Conservation (phyloP, 768 basidiomycete genomes). For the Leccinellum albellum region DNA sequence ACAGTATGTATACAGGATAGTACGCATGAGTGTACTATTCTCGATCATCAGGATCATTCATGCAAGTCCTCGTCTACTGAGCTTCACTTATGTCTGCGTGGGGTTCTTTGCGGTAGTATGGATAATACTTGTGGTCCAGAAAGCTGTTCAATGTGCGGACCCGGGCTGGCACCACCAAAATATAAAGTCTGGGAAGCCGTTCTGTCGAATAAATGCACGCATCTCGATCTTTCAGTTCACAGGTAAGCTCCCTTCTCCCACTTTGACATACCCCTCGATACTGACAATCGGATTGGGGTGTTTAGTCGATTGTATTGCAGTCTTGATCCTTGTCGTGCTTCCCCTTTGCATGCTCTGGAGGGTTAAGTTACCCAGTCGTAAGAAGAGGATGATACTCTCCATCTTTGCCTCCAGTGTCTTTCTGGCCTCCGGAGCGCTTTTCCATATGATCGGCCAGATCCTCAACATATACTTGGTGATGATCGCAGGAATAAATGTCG, state of each 20-base stretch:
- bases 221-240: conserved; percentile 13
- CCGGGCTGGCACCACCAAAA: conserved; percentile 6
- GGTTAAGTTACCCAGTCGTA: conserved; percentile 16
- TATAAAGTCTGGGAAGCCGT: conserved; percentile 3
- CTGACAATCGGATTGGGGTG: not conserved
- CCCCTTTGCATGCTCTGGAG: conserved; percentile 22
- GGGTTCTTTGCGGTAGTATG: conserved; percentile 6
- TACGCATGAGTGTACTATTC: conserved; percentile 18
- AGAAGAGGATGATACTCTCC: conserved; percentile 24
- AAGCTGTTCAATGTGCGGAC: conserved; percentile 8
- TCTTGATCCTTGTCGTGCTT: conserved; percentile 14
- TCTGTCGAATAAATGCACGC: conserved; percentile 1
- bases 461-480: conserved; percentile 1
- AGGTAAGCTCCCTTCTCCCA: conserved; percentile 4
- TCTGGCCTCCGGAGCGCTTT: conserved; percentile 14
- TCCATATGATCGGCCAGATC: conserved; percentile 12
- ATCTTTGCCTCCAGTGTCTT: conserved; percentile 19
- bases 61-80: not conserved
- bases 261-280: too few relatives aligned
- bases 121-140: conserved; percentile 4
- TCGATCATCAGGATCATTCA: conserved; percentile 18
- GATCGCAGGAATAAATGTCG: conserved; percentile 13
- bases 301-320: conserved; percentile 16
- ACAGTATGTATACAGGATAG: conserved; percentile 5
- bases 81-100: conserved; percentile 8